These are phyloP conservation scores for Nemania sp. DNA, from an alignment of 2,329 filamentous ascomycete genomes.

Conservation along the genomic window DNA sequence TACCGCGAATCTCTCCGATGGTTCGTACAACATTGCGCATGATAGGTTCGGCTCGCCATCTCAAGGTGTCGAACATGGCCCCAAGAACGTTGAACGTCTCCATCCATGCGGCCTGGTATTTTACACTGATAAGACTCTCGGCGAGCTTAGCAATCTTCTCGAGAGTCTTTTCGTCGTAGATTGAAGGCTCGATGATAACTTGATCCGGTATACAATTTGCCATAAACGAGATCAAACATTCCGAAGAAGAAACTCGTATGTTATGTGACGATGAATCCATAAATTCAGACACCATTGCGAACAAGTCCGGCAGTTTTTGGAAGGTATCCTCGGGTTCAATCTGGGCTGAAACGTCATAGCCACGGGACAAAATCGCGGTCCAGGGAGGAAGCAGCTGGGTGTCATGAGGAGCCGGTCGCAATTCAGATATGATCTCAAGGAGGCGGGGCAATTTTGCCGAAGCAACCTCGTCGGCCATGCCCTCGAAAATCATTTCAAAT, in stretches of 20 bases:
- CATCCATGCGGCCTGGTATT: constrained; percentile 92
- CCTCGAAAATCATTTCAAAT: constrained; percentile 94
- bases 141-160: constrained; percentile 77
- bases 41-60: constrained; percentile 82
- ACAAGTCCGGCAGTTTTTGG: constrained; percentile 82
- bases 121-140: constrained; percentile 78
- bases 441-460: constrained; percentile 87
- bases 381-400: constrained; percentile 92
- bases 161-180: constrained; percentile 88
- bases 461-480: constrained; percentile 83
- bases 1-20: constrained; percentile 84
- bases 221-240: constrained; percentile 91
- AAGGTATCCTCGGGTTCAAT: constrained; percentile 90
- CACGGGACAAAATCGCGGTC: constrained; percentile 93
- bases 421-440: constrained; percentile 86
- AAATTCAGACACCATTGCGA: constrained; percentile 77
- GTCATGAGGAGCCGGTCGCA: constrained; percentile 90
- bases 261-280: constrained; percentile 87
- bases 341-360: constrained; percentile 91
- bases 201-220: constrained; percentile 84
- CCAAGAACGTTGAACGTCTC: constrained; percentile 90
- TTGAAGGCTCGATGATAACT: constrained; percentile 83
- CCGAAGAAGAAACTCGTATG: constrained; percentile 90
- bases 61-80: constrained; percentile 82
- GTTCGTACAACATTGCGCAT: constrained; percentile 74